Base-by-base conservation (phyloP, 768 basidiomycete genomes). In the Dacryopinax spathularia region DNA sequence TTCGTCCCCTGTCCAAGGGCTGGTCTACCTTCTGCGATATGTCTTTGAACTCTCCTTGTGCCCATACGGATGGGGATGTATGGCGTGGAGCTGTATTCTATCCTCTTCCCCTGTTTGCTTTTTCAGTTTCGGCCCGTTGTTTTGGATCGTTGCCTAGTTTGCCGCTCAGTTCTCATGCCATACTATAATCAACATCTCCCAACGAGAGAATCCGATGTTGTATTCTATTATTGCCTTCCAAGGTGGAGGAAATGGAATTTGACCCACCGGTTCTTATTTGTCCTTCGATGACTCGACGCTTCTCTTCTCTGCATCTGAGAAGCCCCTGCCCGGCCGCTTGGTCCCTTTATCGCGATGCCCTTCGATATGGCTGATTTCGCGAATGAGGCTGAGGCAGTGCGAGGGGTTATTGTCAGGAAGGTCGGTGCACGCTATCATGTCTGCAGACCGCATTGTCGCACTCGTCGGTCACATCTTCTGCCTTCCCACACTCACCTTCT, bases 371-470 rank as follows among this genome's bases (percentile, higher is more conserved):
- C 25, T 29, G 29, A 29, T 37, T 37, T n/a, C 36, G n/a, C n/a
- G n/a, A 37, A 10, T 56, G 48, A 56, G 25, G 48, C 22, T 15
- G 48, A 56, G 48, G 48, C 48, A 29, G 48, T 56, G 48, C 48
- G 48, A 56, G 48, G 48, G 48, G 48, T 56, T 56, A 56, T 56
- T 56, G 48, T 56, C 48, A 56, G 48, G 48, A 56, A 56, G 31
- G 22, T 18, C 39, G 39, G 16, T 41, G 39, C 18, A 22, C 7
- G 39, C 39, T 41, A 41, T 41, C 39, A 22, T n/a, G n/a, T 22
- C 16, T 9, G 35, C 39, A 22, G 18, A 22, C 39, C 39, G 39
- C 39, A 41, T 41, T 41, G 39, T 41, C 39, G 5, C 39, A 18
- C 39, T 7, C 39, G 18, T 22, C 9, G 10, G 10, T 9, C 9